Evolutionary conservation across 306 rosid species (phyloP).

Genomic region (Vigna nakashimae): DNA sequence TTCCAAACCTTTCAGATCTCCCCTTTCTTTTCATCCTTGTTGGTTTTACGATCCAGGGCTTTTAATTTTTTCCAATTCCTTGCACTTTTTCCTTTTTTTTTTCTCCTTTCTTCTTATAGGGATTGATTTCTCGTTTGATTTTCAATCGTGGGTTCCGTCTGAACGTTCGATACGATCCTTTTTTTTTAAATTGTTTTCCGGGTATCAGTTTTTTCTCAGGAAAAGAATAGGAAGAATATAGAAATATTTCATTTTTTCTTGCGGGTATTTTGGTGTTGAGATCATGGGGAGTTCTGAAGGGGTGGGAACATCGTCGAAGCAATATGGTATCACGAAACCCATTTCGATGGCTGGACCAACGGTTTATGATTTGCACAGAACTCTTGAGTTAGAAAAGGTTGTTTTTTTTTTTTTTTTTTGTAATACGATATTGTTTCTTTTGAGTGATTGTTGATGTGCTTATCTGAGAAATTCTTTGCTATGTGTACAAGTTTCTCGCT

Average conservation of each 20-base stretch:
- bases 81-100: neutral
- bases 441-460: neutral
- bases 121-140: slow-evolving; percentile 2
- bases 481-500: slow-evolving; percentile 55
- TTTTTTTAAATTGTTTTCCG: neutral
- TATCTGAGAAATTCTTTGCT: slow-evolving; percentile 24
- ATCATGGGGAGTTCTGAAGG: slow-evolving; percentile 67
- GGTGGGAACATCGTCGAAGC: slow-evolving; percentile 45
- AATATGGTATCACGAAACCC: slow-evolving; percentile 73
- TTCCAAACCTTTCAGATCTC: neutral
- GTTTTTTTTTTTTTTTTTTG: neutral
- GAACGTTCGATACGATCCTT: neutral
- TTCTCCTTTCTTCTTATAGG: slow-evolving; percentile 25
- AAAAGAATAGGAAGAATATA: neutral
- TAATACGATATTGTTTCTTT: no score
- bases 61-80: neutral
- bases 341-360: slow-evolving; percentile 72
- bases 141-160: neutral
- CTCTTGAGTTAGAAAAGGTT: slow-evolving; percentile 71
- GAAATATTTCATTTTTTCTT: neutral
- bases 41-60: slow-evolving; percentile 8
- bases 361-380: slow-evolving; percentile 56
- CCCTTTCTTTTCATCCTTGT: neutral
- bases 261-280: slow-evolving; percentile 25
- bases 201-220: neutral